Base-by-base conservation (phyloP, 257 asterid species). In the Plantago elongata region DNA sequence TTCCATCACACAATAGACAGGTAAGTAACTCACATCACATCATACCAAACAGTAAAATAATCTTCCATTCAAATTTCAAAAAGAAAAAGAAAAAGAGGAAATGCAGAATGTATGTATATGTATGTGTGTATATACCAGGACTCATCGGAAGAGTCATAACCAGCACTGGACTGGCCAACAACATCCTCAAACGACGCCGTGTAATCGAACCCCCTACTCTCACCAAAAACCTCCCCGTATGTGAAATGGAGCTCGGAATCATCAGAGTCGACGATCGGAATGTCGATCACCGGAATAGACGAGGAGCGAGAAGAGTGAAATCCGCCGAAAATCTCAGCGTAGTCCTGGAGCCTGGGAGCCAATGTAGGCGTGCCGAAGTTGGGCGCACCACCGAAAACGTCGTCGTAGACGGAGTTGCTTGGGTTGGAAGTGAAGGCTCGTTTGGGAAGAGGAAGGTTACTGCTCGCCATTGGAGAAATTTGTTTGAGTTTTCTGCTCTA, bases 301-400 rank as follows among this genome's bases (percentile, higher is more conserved):
- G 84, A 77, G 42, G 89, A 80, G 67, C 94, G 79, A 27, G 85
- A 76, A n/a, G 87, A 75, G 71, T 79, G 95, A 67, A 85, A 83
- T 37, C 95, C 94, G 9, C 87, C 93, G 64, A 92, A 92, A 69
- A 92, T 89, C 88, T 92, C 95, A 15, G 70, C 60, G 64, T 92
- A 92, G 67, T 92, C 97, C 64, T 92, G 83, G 55, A 72, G 75
- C 51, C 98, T 80, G 18, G 97, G 98, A n/a, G 95, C 86, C 27
- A 86, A 71, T 7, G 85, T 75, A 22, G 85, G 81, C 30, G 66
- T 71, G 7, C 84, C 82, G 62, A 76, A 66, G 78, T 81, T 82
- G 0, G 88, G 83, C 8, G 83, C 78, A 12, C 79, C 84, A 13
- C 88, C 82, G 52, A 88, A 88, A 42, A 88, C 95, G 76, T 78